Evolutionary conservation across 2,329 filamentous ascomycete genomes (phyloP).

Genomic region (Aspergillus amoenus): DNA sequence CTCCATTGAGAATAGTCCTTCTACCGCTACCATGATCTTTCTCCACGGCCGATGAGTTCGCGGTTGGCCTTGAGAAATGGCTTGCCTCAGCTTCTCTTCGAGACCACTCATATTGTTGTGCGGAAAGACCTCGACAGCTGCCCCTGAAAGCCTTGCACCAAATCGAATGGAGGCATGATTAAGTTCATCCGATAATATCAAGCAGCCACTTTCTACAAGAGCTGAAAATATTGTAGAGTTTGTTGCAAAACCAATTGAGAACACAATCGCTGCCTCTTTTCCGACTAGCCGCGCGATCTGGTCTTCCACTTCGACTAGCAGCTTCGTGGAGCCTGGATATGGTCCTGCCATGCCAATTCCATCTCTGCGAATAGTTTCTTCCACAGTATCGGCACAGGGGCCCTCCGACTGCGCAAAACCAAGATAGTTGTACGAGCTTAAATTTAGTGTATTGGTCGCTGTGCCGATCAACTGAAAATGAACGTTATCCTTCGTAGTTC

Average conservation of each 20-base stretch:
- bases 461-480: conserved; percentile 83
- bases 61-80: conserved; percentile 90
- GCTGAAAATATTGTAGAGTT: conserved; percentile 92
- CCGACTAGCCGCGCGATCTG: conserved; percentile 85
- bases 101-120: conserved; percentile 90
- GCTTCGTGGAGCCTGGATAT: conserved; percentile 77
- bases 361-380: conserved; percentile 77
- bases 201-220: conserved; percentile 81
- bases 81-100: conserved; percentile 79
- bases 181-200: conserved; percentile 91
- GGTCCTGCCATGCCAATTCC: conserved; percentile 77
- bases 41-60: conserved; percentile 96
- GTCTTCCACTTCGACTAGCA: conserved; percentile 81
- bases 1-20: conserved; percentile 97
- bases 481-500: conserved; percentile 82
- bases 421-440: conserved; percentile 98
- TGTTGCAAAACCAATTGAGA: conserved; percentile 96
- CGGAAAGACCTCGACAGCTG: conserved; percentile 90
- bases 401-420: conserved; percentile 95
- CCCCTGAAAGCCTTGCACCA: conserved; percentile 83
- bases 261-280: conserved; percentile 88
- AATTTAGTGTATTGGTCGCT: conserved; percentile 86
- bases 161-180: conserved; percentile 96
- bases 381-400: conserved; percentile 86
- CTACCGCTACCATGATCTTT: conserved; percentile 92